Conservation (phyloP, 176 grass and related monocot species). For the Tillandsia fasciculata region DNA sequence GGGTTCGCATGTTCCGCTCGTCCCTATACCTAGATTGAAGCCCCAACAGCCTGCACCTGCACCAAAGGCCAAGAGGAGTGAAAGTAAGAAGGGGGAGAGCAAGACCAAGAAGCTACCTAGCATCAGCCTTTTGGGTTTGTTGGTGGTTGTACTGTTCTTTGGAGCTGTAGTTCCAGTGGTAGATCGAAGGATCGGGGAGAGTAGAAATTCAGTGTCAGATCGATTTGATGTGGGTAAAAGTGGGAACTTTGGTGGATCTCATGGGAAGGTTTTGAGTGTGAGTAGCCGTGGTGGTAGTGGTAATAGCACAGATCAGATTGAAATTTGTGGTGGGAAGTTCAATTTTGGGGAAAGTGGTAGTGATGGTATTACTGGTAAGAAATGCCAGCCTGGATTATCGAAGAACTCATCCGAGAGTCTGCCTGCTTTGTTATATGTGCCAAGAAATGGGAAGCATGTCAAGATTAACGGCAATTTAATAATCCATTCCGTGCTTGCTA, state of each 20-base stretch:
- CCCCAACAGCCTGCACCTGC: constrained; percentile 35
- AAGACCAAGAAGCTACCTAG: constrained; percentile 84
- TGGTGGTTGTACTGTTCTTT: constrained; percentile 47
- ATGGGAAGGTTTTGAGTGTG: constrained; percentile 47
- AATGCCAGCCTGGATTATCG: constrained; percentile 11
- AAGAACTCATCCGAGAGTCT: constrained; percentile 66
- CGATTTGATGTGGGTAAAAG: not conserved
- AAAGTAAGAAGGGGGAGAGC: constrained; percentile 42
- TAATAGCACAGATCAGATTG: constrained; percentile 29
- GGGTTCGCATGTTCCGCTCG: constrained; percentile 61
- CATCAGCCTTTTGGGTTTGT: constrained; percentile 72
- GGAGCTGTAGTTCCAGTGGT: constrained; percentile 46
- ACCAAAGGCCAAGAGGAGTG: constrained; percentile 38
- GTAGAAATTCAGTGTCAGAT: not conserved
- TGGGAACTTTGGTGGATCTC: constrained; percentile 35
- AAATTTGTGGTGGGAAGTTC: constrained; percentile 16
- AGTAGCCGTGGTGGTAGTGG: constrained; percentile 28
- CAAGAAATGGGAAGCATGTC: constrained; percentile 99
- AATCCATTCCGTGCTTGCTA: constrained; percentile 91
- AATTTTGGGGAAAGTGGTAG: constrained; percentile 1
- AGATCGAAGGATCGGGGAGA: constrained; percentile 42
- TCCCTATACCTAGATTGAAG: constrained; percentile 85
- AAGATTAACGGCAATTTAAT: constrained; percentile 97
- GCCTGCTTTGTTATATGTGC: constrained; percentile 88
- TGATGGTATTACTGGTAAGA: constrained; percentile 7